phyloP scores from a whole-genome alignment of 176 grass and related monocot genomes.

The Triticum dicoccoides region DNA sequence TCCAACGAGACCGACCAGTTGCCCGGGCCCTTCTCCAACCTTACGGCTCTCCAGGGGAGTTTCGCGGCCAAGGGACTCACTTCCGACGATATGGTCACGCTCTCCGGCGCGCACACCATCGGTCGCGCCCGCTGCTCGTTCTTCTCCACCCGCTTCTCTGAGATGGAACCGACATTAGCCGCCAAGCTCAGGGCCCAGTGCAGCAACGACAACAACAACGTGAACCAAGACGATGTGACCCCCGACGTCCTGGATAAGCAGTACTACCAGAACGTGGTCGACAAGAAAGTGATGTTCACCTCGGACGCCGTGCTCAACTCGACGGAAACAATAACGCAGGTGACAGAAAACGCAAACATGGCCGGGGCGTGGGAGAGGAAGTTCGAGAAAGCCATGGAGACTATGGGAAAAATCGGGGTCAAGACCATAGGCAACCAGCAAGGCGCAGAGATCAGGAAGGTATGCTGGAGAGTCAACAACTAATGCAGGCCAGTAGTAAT shows the following conservation, averaged over 20 bases:
- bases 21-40: neutral
- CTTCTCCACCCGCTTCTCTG: neutral
- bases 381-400: neutral
- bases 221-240: neutral
- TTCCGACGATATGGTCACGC: conserved; percentile 18
- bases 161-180: neutral
- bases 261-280: neutral
- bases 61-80: conserved; percentile 13
- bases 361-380: neutral
- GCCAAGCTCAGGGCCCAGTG: neutral
- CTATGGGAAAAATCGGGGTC: neutral
- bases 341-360: neutral
- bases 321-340: neutral
- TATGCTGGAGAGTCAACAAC: neutral
- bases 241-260: neutral
- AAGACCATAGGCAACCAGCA: neutral
- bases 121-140: conserved; percentile 44
- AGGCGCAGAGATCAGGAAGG: neutral
- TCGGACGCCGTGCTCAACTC: neutral
- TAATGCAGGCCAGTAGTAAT: neutral
- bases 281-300: neutral
- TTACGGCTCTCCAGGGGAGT: neutral
- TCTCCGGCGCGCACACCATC: conserved; percentile 54
- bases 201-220: neutral
- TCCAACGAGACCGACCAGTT: neutral